These are phyloP conservation scores for Rhizopogon vesiculosus DNA, from an alignment of 768 basidiomycete genomes.

Conservation along the genomic window DNA sequence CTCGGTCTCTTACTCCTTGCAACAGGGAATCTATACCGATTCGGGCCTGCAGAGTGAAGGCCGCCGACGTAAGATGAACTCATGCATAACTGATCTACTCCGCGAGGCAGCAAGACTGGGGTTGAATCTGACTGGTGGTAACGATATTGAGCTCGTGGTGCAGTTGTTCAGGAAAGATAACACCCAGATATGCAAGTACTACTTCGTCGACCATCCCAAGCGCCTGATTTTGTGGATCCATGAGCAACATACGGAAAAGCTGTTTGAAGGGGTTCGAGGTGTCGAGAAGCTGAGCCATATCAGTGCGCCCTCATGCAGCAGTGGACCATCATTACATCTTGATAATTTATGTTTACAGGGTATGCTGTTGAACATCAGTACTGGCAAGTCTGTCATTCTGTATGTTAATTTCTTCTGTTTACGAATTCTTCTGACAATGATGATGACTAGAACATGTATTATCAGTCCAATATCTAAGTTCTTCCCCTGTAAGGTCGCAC, in stretches of 20 bases:
- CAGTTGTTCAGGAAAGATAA: not conserved
- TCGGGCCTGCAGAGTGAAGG: constrained; percentile 27
- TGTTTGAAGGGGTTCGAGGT: constrained; percentile 34
- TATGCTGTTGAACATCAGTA: constrained; percentile 15
- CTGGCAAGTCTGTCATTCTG: constrained; percentile 11
- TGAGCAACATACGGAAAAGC: constrained; percentile 23
- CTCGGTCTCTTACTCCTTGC: not conserved
- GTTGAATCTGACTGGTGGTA: not conserved
- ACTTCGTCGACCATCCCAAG: constrained; percentile 38
- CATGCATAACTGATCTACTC: not conserved
- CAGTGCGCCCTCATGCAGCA: constrained; percentile 23
- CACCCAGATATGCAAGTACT: constrained; percentile 26
- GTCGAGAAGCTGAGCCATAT: constrained; percentile 33
- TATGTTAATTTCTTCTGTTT: not conserved
- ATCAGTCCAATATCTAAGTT: not conserved
- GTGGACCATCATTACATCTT: not conserved
- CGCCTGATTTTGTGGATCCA: constrained; percentile 47
- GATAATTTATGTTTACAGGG: constrained; percentile 5
- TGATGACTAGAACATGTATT: not conserved
- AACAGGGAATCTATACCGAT: constrained; percentile 44
- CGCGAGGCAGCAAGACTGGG: too few relatives aligned
- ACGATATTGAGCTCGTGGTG: not conserved
- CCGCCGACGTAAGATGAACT: not conserved
- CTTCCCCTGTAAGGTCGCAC: constrained; percentile 3
- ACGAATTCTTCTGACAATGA: not conserved